Percentiles rank a stretch among this genome's conserved stretches.
Evolutionary conservation across 129 eudicot genomes (phyloP).

Genomic region (Ambrosia artemisiifolia): DNA sequence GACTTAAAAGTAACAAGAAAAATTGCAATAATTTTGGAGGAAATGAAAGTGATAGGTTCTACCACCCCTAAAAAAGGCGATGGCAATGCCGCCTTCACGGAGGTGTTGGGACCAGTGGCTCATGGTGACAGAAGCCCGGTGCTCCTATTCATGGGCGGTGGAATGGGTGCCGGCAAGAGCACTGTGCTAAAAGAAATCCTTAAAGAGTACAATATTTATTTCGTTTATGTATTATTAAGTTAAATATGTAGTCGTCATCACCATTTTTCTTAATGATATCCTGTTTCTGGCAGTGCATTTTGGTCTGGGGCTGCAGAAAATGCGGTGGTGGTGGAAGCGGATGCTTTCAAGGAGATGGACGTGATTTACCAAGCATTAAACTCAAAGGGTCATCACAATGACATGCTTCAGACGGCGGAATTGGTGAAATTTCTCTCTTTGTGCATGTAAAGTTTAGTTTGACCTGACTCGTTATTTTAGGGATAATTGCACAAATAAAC

Average conservation of each 20-base stretch:
- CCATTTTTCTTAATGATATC: too few relatives aligned
- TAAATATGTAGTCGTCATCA: too few relatives aligned
- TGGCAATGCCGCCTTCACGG: constrained; percentile 29
- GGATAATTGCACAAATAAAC: too few relatives aligned
- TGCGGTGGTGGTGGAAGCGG: constrained; percentile 92
- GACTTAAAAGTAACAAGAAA: constrained; percentile 58
- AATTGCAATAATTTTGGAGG: constrained; percentile 65
- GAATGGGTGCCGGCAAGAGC: constrained; percentile 99
- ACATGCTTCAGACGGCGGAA: constrained; percentile 98
- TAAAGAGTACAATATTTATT: constrained; percentile 50
- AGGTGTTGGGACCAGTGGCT: constrained; percentile 63
- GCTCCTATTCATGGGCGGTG: constrained; percentile 96
- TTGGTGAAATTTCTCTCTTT: constrained; percentile 38
- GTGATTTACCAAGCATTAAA: constrained; percentile 75
- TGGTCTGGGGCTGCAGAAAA: constrained; percentile 74
- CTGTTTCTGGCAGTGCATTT: constrained; percentile 54
- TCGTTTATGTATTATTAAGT: not conserved
- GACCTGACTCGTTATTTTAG: not conserved
- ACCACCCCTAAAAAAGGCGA: constrained; percentile 20
- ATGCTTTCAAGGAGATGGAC: constrained; percentile 88
- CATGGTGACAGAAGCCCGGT: constrained; percentile 73
- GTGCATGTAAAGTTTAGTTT: not conserved
- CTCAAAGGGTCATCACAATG: constrained; percentile 76
- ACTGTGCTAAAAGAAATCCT: constrained; percentile 94
- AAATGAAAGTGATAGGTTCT: constrained; percentile 43